Percentiles rank a stretch among this genome's conserved stretches.
These are phyloP conservation scores for Huntiella abstrusa DNA, from an alignment of 2,329 filamentous ascomycete genomes.

Conservation along the genomic window DNA sequence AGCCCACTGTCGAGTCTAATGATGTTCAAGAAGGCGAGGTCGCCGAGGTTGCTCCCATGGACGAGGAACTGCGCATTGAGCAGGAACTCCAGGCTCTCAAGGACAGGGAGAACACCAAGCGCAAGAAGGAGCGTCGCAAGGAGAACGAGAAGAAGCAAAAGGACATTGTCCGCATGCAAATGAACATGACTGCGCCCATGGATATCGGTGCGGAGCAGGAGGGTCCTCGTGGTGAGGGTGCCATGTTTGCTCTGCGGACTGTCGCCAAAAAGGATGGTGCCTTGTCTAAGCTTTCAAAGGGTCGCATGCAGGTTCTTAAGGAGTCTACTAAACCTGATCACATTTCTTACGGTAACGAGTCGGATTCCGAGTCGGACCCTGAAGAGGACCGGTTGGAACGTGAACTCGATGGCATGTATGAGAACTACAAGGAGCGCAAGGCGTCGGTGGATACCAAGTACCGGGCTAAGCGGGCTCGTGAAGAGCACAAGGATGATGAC, in stretches of 20 bases:
- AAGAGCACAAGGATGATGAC: constrained; percentile 66
- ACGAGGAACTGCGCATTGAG: constrained; percentile 81
- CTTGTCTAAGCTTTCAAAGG: constrained; percentile 38
- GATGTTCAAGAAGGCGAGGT: constrained; percentile 45
- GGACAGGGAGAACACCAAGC: constrained; percentile 57
- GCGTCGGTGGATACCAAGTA: constrained; percentile 70
- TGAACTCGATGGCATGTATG: constrained; percentile 76
- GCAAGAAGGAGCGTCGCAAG: constrained; percentile 64
- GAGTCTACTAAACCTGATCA: constrained; percentile 31
- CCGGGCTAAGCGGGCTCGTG: constrained; percentile 72
- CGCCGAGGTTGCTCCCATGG: constrained; percentile 72
- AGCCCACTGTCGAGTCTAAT: constrained; percentile 24
- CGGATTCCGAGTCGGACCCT: constrained; percentile 49
- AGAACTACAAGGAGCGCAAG: constrained; percentile 63
- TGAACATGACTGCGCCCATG: constrained; percentile 90
- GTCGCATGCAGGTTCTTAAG: constrained; percentile 55
- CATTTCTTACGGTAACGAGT: constrained; percentile 38
- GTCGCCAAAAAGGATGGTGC: constrained; percentile 59
- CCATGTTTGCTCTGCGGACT: constrained; percentile 72
- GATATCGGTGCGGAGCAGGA: constrained; percentile 86
- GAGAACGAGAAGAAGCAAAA: constrained; percentile 91
- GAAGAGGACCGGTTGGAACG: constrained; percentile 68
- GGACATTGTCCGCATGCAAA: constrained; percentile 88
- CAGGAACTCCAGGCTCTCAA: constrained; percentile 69
- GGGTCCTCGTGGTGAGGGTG: constrained; percentile 57